Base-by-base conservation (phyloP, 306 rosid genomes). In the Abrus precatorius region DNA sequence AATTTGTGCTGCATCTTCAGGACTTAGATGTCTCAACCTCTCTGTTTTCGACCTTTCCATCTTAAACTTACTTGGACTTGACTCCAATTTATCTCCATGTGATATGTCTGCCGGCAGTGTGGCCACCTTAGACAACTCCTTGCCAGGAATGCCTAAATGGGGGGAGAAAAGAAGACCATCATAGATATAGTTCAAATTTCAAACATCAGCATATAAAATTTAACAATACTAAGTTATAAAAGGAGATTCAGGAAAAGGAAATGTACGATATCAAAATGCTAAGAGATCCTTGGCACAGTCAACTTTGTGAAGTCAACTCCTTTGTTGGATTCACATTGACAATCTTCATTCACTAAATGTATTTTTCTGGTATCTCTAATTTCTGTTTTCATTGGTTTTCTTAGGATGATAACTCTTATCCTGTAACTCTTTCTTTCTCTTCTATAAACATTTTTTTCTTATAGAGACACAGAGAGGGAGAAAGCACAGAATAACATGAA, bases 41-140 rank as follows among this genome's bases (percentile, higher is more conserved):
- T 93, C 97, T 59, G 92, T 90, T 87, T 87, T 92, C 43, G 97
- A 88, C 83, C 94, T 89, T 89, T 88, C 89, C 83, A 96, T 82
- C 69, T 86, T 92, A 54, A 81, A 69, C 9, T 61, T 93, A 82
- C 81, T 72, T 32, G 89, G 74, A 50, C 65, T 67, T 45, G 91
- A 77, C 76, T 72, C 93, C 5, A 7, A 14, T 60, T 77, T 86
- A 38, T 85, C 90, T 77, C 56, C 63, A 54, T 82, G 86, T 45
- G 81, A 77, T 82, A 80, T 79, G 82, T 88, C 92, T 67, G 6
- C 56, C 1, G 91, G 92, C 53, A 88, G 52, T 40, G 89, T 88
- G 74, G 78, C 89, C 72, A 52, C 77, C 83, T 82, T 92, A 70
- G 82, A 55, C 80, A 86, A 50, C 77, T 76, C 83, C 88, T 53